phyloP scores from a whole-genome alignment of 345 rosid species.

The Xanthoceras sorbifolium region DNA sequence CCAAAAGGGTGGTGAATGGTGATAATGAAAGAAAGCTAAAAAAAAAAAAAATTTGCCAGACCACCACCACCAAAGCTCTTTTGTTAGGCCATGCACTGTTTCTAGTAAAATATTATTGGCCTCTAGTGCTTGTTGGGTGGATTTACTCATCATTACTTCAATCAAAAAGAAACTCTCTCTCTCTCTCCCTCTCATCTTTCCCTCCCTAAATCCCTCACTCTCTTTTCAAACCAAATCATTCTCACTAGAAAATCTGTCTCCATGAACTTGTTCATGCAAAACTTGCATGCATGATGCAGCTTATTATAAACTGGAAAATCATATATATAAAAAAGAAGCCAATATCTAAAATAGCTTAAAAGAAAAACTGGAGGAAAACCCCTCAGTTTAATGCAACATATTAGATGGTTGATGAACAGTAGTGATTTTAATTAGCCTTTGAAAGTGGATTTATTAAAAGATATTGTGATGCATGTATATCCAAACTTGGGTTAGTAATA shows the following conservation, averaged over 20 bases:
- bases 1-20: constrained; percentile 21
- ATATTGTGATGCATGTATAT: background rate
- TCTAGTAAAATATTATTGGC: constrained; percentile 38
- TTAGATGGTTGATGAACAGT: background rate
- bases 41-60: constrained; percentile 23
- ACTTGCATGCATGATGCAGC: constrained; percentile 26
- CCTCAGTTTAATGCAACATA: background rate
- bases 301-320: no score
- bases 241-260: constrained; percentile 74
- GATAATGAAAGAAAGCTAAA: constrained; percentile 36
- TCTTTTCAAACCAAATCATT: constrained; percentile 67
- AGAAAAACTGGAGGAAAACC: background rate
- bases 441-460: constrained; percentile 2
- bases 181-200: constrained; percentile 23
- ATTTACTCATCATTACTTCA: constrained; percentile 63
- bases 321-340: background rate
- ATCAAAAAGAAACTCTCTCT: constrained; percentile 35
- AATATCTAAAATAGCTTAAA: background rate
- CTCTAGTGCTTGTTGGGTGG: constrained; percentile 41
- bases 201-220: constrained; percentile 29
- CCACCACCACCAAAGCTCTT: constrained; percentile 18
- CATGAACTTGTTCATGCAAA: constrained; percentile 40
- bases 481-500: constrained; percentile 28
- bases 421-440: background rate
- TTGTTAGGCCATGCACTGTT: constrained; percentile 32